A percentile compares a stretch with the other conserved stretches of the same genome.
Evolutionary conservation across 129 eudicot genomes (phyloP).

Genomic region (Chrysanthemum seticuspe): DNA sequence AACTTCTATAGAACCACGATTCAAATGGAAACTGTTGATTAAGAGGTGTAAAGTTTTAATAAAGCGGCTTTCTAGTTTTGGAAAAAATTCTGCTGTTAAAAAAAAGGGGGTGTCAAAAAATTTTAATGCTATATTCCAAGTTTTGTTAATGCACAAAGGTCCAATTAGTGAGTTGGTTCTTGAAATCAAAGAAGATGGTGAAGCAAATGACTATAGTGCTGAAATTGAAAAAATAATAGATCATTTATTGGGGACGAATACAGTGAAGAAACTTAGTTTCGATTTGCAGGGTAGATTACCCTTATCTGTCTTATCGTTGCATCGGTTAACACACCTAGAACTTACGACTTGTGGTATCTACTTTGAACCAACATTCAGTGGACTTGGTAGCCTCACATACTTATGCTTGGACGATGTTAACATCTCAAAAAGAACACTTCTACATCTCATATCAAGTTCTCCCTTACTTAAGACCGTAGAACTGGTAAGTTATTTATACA

Average conservation of each 20-base stretch:
- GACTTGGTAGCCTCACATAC: neutral
- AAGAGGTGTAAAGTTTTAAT: no score
- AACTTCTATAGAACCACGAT: no score
- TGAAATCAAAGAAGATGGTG: neutral
- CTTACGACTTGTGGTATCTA: neutral
- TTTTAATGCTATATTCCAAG: neutral
- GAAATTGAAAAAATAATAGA: neutral
- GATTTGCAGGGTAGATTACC: neutral
- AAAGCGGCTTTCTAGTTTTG: no score
- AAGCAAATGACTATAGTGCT: neutral
- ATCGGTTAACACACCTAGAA: neutral
- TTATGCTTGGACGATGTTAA: neutral
- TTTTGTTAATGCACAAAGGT: neutral
- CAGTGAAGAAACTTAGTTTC: neutral
- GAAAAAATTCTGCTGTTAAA: no score
- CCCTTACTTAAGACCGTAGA: neutral
- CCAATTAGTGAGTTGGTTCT: neutral
- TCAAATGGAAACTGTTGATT: no score
- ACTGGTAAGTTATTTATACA: neutral
- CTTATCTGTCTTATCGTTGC: neutral
- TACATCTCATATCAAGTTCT: neutral
- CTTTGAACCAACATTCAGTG: neutral
- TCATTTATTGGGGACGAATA: neutral
- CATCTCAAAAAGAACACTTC: neutral
- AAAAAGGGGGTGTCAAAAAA: neutral